Evolutionary conservation across 83 land plant genomes (phyloP), one percentile per base, ranked within the genome.

Genomic region (Picea mariana): DNA sequence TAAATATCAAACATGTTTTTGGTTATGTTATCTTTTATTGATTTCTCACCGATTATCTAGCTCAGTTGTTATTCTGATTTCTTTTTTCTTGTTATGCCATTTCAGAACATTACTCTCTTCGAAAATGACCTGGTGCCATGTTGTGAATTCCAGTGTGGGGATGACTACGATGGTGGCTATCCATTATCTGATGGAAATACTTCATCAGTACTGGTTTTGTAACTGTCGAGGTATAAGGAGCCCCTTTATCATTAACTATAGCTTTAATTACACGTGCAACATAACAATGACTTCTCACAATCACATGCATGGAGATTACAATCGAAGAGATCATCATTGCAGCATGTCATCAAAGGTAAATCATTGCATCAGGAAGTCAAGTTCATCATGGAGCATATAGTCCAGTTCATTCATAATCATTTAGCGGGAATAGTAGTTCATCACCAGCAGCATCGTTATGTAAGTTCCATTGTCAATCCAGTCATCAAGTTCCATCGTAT

Each of bases 111-210:
- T 55, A 80, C 94, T 27, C 87, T 97, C 7, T 95, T 97, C 40
- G 98, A 87, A 64, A 97, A 97, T 84, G 99, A 97, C 66, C 92
- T 97, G 31, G 64, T 97, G 64, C 88, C 99, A 38, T 97, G 99
- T 88, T 97, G 99, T 85, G 97, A 98, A n/a, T 95, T 93, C 75
- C 71, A 88, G 89, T 97, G 99, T 84, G 99, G 99, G 42, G 82
- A 81, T 85, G 99, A 98, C 61, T 97, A 98, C 85, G 92, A 95
- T 60, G 99, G 99, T 18, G 99, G 99, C 2, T 91, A 90, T 80
- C 98, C 99, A 44, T 79, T 89, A 40, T 67, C 55, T 44, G 99
- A 16, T 97, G 99, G 98, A 86, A 87, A 73, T 97, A 97, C 88
- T 91, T 97, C 86, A 89, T 87, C 60, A 88, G 85, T 27, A 83